Base-by-base conservation (phyloP, 169 alveolate species). In the Plasmodium vinckei region DNA sequence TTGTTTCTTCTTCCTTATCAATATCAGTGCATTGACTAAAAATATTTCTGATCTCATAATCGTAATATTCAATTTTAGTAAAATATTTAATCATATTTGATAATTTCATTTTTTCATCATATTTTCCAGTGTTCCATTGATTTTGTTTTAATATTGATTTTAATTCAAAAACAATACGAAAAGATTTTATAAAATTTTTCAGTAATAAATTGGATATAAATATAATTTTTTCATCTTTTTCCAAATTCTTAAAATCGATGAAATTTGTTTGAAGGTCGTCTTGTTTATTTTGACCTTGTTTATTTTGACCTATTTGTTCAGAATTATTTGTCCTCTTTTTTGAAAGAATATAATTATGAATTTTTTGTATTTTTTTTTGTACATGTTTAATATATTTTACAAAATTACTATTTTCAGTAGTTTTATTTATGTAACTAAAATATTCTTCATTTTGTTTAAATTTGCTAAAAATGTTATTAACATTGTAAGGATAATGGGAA, bases 21-120 rank as follows among this genome's bases (percentile, higher is more conserved):
- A 63, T 42, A 17, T 23, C 47, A 42, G 6, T 9, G 5, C 19
- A 17, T 23, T 15, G 9, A 54, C 15, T 17, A 47, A 54, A 17
- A 39, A 82, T 39, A 49, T 47, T 86, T 54, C 73, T 68, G 12
- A 86, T 63, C 33, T 86, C 87, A 9, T 57, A 60, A 86, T 86
- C 91, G 19, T 69, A 86, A 53, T 63, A 86, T 63, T 86, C 91
- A 25, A 86, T 86, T 49, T 86, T 86, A 0, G 91, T 86, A 42
- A 86, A 86, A 56, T 64, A 70, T 64, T 60, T 68, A 49, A 86
- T 46, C 54, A 86, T 9, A 42, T 86, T 86, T 10, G 91, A 25
- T 1, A 86, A 23, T 9, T 69, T 13, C 5, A 21, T 69, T 86
- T 57, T 86, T 25, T 86, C 87, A 44, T 86, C 69, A 23, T 17